Evolutionary conservation across 768 basidiomycete species (phyloP).

Genomic region (Auricularia heimuer): DNA sequence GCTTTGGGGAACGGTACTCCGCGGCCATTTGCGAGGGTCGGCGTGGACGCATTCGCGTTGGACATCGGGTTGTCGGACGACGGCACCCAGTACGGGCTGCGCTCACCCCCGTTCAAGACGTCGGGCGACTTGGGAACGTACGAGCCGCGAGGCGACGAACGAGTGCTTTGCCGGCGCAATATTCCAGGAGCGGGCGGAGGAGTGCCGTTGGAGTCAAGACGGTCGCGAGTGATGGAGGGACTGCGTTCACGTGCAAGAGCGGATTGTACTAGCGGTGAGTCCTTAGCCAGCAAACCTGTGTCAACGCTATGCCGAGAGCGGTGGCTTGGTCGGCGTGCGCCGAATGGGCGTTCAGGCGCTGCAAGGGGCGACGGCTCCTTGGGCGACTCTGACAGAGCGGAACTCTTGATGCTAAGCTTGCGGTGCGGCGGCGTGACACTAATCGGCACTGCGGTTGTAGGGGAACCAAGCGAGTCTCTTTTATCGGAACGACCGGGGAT

Average conservation of each 20-base stretch:
- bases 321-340: slow-evolving; percentile 47
- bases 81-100: not conserved
- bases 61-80: not conserved
- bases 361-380: not conserved
- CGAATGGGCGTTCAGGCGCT: slow-evolving; percentile 27
- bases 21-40: not conserved
- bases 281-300: slow-evolving; percentile 39
- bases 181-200: not conserved
- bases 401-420: not conserved
- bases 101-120: not conserved
- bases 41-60: not conserved
- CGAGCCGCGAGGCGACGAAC: slow-evolving; percentile 5
- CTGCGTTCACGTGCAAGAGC: not conserved
- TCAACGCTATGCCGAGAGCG: slow-evolving; percentile 59
- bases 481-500: not conserved
- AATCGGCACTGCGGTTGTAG: not conserved
- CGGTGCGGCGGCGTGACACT: not conserved
- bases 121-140: slow-evolving; percentile 2
- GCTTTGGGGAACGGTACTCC: not conserved
- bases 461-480: not conserved
- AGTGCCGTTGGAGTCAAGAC: not conserved
- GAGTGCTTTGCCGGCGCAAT: not conserved
- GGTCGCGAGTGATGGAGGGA: not conserved
- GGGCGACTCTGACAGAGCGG: not conserved
- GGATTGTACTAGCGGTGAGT: slow-evolving; percentile 18